Evolutionary conservation across 1,284 basidiomycete genomes (phyloP), one percentile per base, ranked within the genome.

Genomic region (Grifola frondosa): DNA sequence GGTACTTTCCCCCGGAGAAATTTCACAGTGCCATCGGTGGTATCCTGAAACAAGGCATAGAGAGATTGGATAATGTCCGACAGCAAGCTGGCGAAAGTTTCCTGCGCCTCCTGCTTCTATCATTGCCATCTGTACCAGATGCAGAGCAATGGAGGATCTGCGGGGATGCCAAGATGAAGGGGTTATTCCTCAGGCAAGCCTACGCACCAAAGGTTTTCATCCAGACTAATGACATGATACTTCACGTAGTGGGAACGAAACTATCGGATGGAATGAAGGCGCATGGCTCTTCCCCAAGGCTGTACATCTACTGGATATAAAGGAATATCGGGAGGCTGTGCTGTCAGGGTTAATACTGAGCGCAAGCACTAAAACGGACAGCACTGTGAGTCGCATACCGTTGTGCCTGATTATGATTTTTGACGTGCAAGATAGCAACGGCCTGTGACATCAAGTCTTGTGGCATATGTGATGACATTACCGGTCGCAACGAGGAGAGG

Each of bases 31-130:
- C 77, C 9, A 60, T 89, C 30, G 78, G 75, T 3, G 83, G 81
- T 0, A 78, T 95, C 37, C 70, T 93, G 46, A 97, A 93, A 64
- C 92, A 97, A 61, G 87, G 89, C 6, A 81, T 91, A 13, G 96
- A 98, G 65, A 77, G 93, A 50, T 79, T 98, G 20, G 94, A 97
- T 60, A 90, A 88, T 55, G 89, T 98, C 23, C 78, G 95, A 24
- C 82, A 85, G 45, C 81, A 80, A 30, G 86, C 91, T 2, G 92
- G 91, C 0, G 68, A 75, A 52, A 71, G 75, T 48, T 75, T 91
- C 42, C 51, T 79, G 45, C 62, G 64, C 29, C 64, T 84, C 29
- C 52, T 92, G 23, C 52, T 62, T 17, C 60, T 75, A 8, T 56
- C 78, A 3, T 58, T 69, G 21, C 79, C 78, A 17, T 58, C 57